Evolutionary conservation across 83 land plant genomes (phyloP).

Genomic region (Isoetes engelmannii): DNA sequence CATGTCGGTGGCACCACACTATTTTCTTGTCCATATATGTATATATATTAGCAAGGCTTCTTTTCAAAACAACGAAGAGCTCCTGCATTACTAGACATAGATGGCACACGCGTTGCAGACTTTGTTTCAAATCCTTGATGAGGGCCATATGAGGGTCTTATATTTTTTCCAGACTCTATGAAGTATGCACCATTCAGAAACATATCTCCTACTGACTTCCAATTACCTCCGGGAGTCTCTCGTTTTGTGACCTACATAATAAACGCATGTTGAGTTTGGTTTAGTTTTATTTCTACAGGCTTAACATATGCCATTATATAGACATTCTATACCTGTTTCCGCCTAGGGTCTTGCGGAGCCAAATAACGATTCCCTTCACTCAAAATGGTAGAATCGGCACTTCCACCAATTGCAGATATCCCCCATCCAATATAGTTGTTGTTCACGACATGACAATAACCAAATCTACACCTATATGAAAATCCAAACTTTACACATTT

Average conservation of each 20-base stretch:
- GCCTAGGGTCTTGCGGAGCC: constrained; percentile 3
- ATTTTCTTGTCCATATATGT: too few species aligned
- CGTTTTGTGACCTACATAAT: constrained; percentile 20
- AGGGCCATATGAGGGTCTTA: too few species aligned
- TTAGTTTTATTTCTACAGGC: too few species aligned
- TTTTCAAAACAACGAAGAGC: too few species aligned
- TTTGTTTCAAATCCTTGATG: too few species aligned
- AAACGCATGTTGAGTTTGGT: too few species aligned
- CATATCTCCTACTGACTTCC: constrained; percentile 17
- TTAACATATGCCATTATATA: too few species aligned
- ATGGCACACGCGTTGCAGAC: too few species aligned
- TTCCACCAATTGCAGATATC: constrained; percentile 47
- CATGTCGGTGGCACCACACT: too few species aligned
- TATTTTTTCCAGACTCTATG: constrained; percentile 6
- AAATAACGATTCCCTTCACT: constrained; percentile 44
- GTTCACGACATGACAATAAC: constrained; percentile 47
- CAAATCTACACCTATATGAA: constrained; percentile 34
- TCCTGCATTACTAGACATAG: too few species aligned
- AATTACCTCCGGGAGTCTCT: constrained; percentile 15
- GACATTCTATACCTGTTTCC: constrained; percentile 26
- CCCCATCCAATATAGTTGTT: constrained; percentile 41
- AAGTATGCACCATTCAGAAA: constrained; percentile 28
- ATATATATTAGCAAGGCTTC: too few species aligned
- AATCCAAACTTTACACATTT: too few species aligned
- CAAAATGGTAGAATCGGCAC: constrained; percentile 36